phyloP scores from a whole-genome alignment of 1,284 basidiomycete genomes.

The Leccinum cinnamomeum region DNA sequence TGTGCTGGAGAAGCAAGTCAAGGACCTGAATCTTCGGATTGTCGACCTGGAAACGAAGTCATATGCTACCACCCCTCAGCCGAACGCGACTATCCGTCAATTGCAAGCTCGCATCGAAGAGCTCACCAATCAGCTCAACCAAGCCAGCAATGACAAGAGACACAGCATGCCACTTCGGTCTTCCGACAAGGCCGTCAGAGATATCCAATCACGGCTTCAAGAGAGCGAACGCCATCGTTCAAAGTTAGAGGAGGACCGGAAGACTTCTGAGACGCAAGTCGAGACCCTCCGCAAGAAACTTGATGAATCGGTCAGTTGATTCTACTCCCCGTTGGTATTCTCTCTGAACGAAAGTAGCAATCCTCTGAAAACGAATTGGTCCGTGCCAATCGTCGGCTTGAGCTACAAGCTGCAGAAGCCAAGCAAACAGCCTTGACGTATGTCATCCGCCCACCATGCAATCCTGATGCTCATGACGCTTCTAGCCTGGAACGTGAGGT shows the following conservation, averaged over 20 bases:
- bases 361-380: slow-evolving; percentile 66
- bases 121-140: slow-evolving; percentile 60
- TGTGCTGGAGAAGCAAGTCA: slow-evolving; percentile 78
- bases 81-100: slow-evolving; percentile 53
- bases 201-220: slow-evolving; percentile 52
- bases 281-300: slow-evolving; percentile 54
- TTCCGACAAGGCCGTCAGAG: slow-evolving; percentile 53
- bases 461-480: slow-evolving; percentile 8
- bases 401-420: slow-evolving; percentile 71
- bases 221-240: slow-evolving; percentile 61
- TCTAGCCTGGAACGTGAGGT: slow-evolving; percentile 66
- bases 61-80: slow-evolving; percentile 63
- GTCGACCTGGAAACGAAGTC: slow-evolving; percentile 81
- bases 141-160: slow-evolving; percentile 49
- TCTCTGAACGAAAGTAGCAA: slow-evolving; percentile 50
- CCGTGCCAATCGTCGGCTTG: slow-evolving; percentile 70
- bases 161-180: slow-evolving; percentile 49
- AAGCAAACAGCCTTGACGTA: slow-evolving; percentile 71
- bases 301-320: slow-evolving; percentile 48
- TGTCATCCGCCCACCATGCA: slow-evolving; percentile 25
- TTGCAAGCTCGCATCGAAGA: slow-evolving; percentile 72
- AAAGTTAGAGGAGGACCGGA: slow-evolving; percentile 66
- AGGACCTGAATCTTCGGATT: slow-evolving; percentile 77
- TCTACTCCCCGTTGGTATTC: neutral
- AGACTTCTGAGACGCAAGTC: slow-evolving; percentile 57